phyloP scores from a whole-genome alignment of 148 eudicot genomes.

The Rhododendron griersonianum region DNA sequence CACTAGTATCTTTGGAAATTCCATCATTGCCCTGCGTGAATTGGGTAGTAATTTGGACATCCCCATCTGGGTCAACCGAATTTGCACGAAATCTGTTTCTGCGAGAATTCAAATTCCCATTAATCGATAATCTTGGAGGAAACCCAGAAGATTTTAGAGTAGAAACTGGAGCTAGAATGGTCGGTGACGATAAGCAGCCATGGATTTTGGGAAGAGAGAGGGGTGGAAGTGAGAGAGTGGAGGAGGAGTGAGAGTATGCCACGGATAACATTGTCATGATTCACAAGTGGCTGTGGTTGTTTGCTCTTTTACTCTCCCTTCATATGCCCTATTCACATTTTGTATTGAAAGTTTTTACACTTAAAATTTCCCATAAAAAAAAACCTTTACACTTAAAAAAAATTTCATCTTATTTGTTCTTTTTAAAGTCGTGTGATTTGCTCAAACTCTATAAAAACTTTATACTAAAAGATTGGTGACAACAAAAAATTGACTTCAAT shows the following conservation, averaged over 20 bases:
- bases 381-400: too few species aligned
- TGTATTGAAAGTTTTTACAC: too few species aligned
- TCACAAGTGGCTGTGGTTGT: background rate
- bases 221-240: background rate
- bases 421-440: too few species aligned
- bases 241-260: background rate
- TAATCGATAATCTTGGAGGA: background rate
- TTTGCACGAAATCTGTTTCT: background rate
- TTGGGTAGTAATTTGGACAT: background rate
- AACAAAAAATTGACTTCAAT: too few species aligned
- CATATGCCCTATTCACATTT: background rate
- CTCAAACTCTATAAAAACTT: too few species aligned
- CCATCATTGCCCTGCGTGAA: background rate
- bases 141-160: background rate
- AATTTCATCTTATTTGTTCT: too few species aligned
- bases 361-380: too few species aligned
- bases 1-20: background rate
- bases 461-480: too few species aligned
- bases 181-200: background rate
- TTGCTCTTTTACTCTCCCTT: background rate
- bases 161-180: background rate
- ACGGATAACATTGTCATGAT: background rate
- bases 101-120: background rate
- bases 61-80: constrained; percentile 5
- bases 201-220: background rate